Evolutionary conservation across 2,329 filamentous ascomycete genomes (phyloP).

Genomic region (Mycosphaerella sp.): DNA sequence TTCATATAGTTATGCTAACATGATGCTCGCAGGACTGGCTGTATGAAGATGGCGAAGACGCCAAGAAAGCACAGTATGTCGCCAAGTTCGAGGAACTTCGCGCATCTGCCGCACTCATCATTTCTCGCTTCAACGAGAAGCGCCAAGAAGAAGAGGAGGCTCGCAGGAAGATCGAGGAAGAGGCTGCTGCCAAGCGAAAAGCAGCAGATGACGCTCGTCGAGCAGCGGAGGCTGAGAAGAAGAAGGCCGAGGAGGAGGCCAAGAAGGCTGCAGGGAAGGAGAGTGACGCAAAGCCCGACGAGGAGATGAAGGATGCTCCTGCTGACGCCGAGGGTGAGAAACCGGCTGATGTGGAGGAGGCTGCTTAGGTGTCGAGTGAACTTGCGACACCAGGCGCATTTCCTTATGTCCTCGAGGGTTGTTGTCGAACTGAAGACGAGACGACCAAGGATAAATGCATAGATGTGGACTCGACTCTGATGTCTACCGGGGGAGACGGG

Average conservation of each 20-base stretch:
- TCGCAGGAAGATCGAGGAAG: conserved; percentile 59
- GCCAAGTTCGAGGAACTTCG: conserved; percentile 96
- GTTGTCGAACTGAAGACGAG: neutral
- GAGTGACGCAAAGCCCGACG: conserved; percentile 32
- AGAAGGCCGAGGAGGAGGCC: conserved; percentile 45
- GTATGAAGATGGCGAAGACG: conserved; percentile 93
- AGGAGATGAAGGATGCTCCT: conserved; percentile 56
- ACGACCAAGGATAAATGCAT: conserved; percentile 9
- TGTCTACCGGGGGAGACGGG: conserved; percentile 7
- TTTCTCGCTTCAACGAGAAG: conserved; percentile 94
- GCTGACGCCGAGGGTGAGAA: conserved; percentile 25
- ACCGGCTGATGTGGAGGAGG: conserved; percentile 28
- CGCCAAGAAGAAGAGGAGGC: conserved; percentile 78
- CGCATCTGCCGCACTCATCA: conserved; percentile 79
- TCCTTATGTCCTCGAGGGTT: no score
- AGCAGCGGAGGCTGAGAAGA: conserved; percentile 63
- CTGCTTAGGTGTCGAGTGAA: conserved; percentile 10
- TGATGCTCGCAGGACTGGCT: conserved; percentile 71
- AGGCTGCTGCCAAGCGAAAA: conserved; percentile 55
- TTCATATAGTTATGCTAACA: conserved; percentile 7
- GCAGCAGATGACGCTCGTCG: conserved; percentile 67
- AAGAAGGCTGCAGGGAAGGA: conserved; percentile 41
- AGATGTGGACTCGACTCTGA: conserved; percentile 5
- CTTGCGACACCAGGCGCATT: conserved; percentile 12
- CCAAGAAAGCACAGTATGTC: conserved; percentile 86